These are phyloP conservation scores for Syzygium jambos DNA, from an alignment of 345 rosid species.

Conservation along the genomic window DNA sequence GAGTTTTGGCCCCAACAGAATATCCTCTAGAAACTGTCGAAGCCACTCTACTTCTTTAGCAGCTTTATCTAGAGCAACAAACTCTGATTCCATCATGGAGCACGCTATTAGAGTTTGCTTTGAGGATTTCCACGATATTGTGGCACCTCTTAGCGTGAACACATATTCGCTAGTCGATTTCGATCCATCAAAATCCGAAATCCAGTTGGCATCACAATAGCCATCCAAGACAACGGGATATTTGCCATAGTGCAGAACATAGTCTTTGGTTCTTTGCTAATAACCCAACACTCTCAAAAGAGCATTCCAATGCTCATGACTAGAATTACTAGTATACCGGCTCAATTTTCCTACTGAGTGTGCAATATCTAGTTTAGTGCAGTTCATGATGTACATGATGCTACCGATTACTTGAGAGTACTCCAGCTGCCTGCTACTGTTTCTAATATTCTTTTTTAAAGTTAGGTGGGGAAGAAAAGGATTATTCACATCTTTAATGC, in stretches of 20 bases:
- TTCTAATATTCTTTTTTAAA: rapidly evolving
- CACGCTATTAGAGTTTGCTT: background rate
- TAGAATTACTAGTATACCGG: background rate
- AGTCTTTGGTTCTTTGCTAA: background rate
- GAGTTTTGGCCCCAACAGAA: background rate
- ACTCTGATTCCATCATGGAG: background rate
- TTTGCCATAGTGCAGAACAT: background rate
- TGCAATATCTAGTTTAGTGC: background rate
- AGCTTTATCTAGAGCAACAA: background rate
- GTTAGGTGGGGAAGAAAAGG: background rate
- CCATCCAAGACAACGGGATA: background rate
- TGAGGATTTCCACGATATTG: background rate
- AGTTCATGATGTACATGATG: background rate
- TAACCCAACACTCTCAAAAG: background rate
- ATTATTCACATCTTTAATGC: background rate
- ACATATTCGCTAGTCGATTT: background rate
- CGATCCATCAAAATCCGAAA: background rate
- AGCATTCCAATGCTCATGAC: background rate
- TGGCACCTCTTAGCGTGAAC: background rate
- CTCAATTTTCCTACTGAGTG: background rate
- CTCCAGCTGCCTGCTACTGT: background rate
- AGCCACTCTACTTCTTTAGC: background rate
- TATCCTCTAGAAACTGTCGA: background rate
- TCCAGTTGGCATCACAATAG: background rate
- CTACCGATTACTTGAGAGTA: background rate